These are phyloP conservation scores for Microbotryum silenes-acaulis DNA, from an alignment of 1,284 basidiomycete species.

Conservation along the genomic window DNA sequence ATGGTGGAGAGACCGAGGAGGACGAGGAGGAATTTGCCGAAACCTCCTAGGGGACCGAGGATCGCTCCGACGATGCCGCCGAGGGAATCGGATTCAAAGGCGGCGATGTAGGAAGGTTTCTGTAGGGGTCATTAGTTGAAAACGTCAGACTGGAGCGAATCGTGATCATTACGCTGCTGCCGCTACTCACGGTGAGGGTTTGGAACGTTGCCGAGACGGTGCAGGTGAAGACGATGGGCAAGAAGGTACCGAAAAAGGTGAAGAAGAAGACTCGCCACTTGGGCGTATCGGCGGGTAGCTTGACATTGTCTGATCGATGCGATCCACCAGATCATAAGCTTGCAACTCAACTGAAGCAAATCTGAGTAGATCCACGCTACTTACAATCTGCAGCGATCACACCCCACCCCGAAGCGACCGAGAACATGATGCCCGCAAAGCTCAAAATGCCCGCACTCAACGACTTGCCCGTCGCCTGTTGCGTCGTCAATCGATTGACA, in stretches of 20 bases:
- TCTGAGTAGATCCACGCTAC: neutral
- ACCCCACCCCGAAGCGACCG: slow-evolving; percentile 20
- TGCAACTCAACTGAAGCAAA: no score
- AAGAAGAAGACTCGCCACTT: slow-evolving; percentile 33
- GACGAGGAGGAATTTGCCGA: slow-evolving; percentile 55
- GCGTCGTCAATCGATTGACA: slow-evolving; percentile 45
- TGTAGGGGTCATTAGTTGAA: slow-evolving; percentile 40
- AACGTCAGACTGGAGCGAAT: no score
- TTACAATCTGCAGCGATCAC: slow-evolving; percentile 15
- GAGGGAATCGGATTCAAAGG: slow-evolving; percentile 49
- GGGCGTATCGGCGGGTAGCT: slow-evolving; percentile 25
- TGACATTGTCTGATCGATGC: slow-evolving; percentile 13
- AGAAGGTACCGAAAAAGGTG: slow-evolving; percentile 54
- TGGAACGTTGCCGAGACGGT: slow-evolving; percentile 50
- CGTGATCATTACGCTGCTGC: no score
- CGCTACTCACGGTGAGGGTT: no score
- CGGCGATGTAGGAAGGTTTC: slow-evolving; percentile 48
- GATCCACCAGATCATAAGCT: no score
- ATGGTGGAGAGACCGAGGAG: slow-evolving; percentile 54
- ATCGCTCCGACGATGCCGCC: slow-evolving; percentile 43
- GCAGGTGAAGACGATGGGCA: slow-evolving; percentile 52
- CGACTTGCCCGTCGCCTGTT: slow-evolving; percentile 48
- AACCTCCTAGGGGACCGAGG: slow-evolving; percentile 45
- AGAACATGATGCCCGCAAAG: slow-evolving; percentile 44
- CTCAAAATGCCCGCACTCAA: slow-evolving; percentile 46